Evolutionary conservation across 495 filamentous ascomycete species (phyloP), one percentile per base, ranked within the genome.

Genomic region (Penicillium mononematosum): DNA sequence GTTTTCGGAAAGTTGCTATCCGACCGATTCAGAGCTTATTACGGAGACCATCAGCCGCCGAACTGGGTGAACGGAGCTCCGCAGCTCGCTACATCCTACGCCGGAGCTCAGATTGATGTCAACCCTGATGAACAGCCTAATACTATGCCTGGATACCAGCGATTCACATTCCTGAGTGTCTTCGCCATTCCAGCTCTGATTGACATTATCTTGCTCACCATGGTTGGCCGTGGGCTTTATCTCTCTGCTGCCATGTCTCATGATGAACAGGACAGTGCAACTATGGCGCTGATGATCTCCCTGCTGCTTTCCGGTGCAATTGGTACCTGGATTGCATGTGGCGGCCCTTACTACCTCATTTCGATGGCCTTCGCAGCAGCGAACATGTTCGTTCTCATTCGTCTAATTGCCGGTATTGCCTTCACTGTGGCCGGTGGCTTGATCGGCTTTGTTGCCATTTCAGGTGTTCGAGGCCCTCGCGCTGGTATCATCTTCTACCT

Each of bases 181-280:
- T 86, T 85, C 61, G 81, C 81, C 4, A 76, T 86, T 48, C 83
- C 83, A 1, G 83, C 83, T 12, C 64, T 86, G 50, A 75, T 86
- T 34, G 83, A 86, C 66, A 83, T 86, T 36, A 52, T 84, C 27
- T 60, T 86, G 16, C 71, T 85, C 14, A 82, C 82, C 3, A 73
- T 81, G 36, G 80, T 77, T 41, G 83, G 82, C 1, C 78, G 82
- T 36, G 83, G 83, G 7, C 66, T 86, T 4, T 86, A 85, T 56
- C 70, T 86, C 2, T 84, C 77, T 31, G 72, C 75, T 12, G 78
- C 67, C 58, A 86, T 86, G 83, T 70, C 69, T 0, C 50, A 61
- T 11, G 61, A 71, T 20, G 80, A 84, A 49, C 75, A 78, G 45
- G 69, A 72, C 43, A 81, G 78, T 60, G 83, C 83, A 1, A 86